These are phyloP conservation scores for Ceratobasidium sp. DNA, from an alignment of 1,284 basidiomycete species.

Conservation along the genomic window DNA sequence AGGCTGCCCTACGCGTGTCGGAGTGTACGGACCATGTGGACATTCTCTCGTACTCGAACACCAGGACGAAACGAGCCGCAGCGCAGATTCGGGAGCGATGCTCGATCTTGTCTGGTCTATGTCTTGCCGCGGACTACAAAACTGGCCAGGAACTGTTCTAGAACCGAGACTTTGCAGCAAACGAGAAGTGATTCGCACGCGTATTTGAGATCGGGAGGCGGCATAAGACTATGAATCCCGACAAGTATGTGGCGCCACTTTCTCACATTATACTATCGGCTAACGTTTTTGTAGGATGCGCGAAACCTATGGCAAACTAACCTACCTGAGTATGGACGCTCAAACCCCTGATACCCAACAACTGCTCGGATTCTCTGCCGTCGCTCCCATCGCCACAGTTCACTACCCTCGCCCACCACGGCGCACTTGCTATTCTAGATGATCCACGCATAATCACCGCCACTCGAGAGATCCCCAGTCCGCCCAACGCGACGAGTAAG, in stretches of 20 bases:
- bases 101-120: constrained; percentile 81
- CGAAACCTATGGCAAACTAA: constrained; percentile 85
- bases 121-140: constrained; percentile 84
- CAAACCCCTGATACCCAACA: constrained; percentile 81
- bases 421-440: constrained; percentile 74
- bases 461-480: constrained; percentile 77
- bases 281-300: too few relatives aligned
- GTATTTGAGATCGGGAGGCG: constrained; percentile 60
- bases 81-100: constrained; percentile 83
- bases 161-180: constrained; percentile 80
- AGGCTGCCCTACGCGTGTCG: constrained; percentile 76
- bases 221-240: constrained; percentile 75
- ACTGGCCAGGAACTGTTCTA: constrained; percentile 82
- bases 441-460: constrained; percentile 77
- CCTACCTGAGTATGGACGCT: constrained; percentile 81
- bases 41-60: constrained; percentile 73
- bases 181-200: constrained; percentile 78
- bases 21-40: constrained; percentile 73
- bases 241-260: constrained; percentile 3
- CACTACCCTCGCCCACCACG: constrained; percentile 73
- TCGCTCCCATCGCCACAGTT: constrained; percentile 79
- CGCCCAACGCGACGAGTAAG: constrained; percentile 67
- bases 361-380: constrained; percentile 78
- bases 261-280: too few relatives aligned
- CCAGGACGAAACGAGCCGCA: constrained; percentile 84